Base-by-base conservation (phyloP, 2,329 filamentous ascomycete species). In the Verticillium klebahnii region DNA sequence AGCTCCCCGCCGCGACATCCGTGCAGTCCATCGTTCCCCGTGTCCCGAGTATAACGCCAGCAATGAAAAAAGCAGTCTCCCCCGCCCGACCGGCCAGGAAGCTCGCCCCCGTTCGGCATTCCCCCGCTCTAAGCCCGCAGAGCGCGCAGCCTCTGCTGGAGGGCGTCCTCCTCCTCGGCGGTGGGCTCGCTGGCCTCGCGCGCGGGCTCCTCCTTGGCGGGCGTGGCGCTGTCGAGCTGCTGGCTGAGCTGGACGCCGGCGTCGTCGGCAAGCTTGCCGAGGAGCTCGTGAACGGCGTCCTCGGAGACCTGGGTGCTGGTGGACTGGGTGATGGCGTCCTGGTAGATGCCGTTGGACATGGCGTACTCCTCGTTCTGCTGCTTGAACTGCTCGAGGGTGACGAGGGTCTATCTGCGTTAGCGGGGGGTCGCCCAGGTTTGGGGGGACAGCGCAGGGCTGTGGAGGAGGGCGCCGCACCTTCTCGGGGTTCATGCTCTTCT, bases 231-330 rank as follows among this genome's bases (percentile, higher is more conserved):
- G 69, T 78, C 83, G 65, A 96, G 87, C 76, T 95, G 91, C 72
- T 89, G 85, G 67, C 87, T 87, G 64, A 96, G 80, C 75, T 95
- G 90, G 59, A 97, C 85, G 60, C 93, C 93, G 11, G 91, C 92
- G 74, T 96, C 92, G 74, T 96, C 93, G 65, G 92, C 92, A 54
- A 95, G 86, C 77, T 96, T 90, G 66, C 86, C 89, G 77, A 96
- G 89, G 65, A 96, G 78, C 67, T 92, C 88, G 74, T 96, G 92
- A 2, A 96, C 92, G 67, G 93, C 92, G 68, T 96, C 92, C 73
- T 96, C 76, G 79, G 91, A 78, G 78, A 93, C 74, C 81, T 91
- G 73, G 79, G 89, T 70, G 76, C 91, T 74, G 1, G 92, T 96
- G 40, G 89, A 90, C 64, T 90, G 89, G 25, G 85, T 87, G 65